phyloP scores from a whole-genome alignment of 345 rosid genomes.

The Eucalyptus curtisii region DNA sequence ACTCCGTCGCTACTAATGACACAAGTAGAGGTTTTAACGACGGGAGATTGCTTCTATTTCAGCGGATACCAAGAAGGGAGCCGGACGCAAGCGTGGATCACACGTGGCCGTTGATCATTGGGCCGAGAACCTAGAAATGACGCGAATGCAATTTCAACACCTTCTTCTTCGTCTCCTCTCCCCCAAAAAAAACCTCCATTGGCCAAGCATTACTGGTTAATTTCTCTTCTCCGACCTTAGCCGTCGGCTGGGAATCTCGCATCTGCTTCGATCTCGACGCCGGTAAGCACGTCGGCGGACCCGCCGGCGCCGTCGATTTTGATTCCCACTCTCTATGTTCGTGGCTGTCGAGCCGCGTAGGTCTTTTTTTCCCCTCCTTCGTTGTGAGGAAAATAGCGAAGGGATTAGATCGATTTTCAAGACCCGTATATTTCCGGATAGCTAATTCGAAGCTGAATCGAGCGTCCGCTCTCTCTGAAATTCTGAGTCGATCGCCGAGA shows the following conservation, averaged over 20 bases:
- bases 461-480: not conserved
- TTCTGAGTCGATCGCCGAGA: not conserved
- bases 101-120: not conserved
- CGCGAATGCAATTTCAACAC: not conserved
- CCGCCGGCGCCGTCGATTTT: not conserved
- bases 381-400: not conserved
- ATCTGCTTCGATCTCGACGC: not conserved
- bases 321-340: not conserved
- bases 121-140: not conserved
- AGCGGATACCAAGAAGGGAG: not conserved
- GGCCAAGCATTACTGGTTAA: not conserved
- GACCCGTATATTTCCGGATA: not conserved
- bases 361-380: not conserved
- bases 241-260: not conserved
- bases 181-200: not conserved
- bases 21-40: not conserved
- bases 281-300: not conserved
- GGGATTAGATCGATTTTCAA: not conserved
- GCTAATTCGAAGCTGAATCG: not conserved
- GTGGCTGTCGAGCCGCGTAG: not conserved
- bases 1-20: not conserved
- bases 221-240: not conserved
- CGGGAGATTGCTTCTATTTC: not conserved
- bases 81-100: not conserved
- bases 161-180: not conserved